Base-by-base conservation (phyloP, 371 early-diverging fungal species). In the Lichtheimia ornata region DNA sequence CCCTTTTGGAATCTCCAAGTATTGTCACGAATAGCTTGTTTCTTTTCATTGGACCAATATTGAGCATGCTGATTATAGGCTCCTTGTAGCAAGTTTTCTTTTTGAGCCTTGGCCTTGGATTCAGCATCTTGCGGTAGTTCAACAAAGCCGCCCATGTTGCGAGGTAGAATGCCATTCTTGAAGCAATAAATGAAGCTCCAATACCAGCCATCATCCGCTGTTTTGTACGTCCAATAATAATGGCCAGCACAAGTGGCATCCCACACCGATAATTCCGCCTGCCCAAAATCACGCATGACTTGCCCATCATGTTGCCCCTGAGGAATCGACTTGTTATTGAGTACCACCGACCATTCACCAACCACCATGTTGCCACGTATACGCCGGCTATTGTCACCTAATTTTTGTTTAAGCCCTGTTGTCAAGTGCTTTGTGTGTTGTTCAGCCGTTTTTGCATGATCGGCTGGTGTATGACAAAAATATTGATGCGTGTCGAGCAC, bases 201-300 rank as follows among this genome's bases (percentile, higher is more conserved):
- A 22, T 59, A 63, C 66, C 69, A 69, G 2, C 54, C 61, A 45
- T 74, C 74, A 42, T 71, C 67, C n/a, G 61, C 59, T 0, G 69
- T 69, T 42, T 69, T 64, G 43, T 71, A 74, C 4, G 59, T 74
- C 69, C 71, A 74, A 49, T 66, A 71, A 44, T 62, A 74, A 14
- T 66, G 63, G 2, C 71, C 74, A 25, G 65, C 64, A 7, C 65
- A 56, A 5, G 53, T 60, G 12, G 58, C 44, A 14, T 71, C 50
- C 47, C 62, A 74, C 4, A 69, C 62, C 12, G 45, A 24, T 11
- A 20, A 44, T 53, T 71, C 58, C 2, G 50, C 57, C 13, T 40
- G 28, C 2, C 71, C 71, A 58, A 71, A 71, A 15, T 42, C 53
- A 11, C 41, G 43, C 71, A 71, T 66, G 28, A 61, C 63, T 43